Evolutionary conservation across 805 yeast genomes (phyloP).

Genomic region (Candida pseudoglaebosa): DNA sequence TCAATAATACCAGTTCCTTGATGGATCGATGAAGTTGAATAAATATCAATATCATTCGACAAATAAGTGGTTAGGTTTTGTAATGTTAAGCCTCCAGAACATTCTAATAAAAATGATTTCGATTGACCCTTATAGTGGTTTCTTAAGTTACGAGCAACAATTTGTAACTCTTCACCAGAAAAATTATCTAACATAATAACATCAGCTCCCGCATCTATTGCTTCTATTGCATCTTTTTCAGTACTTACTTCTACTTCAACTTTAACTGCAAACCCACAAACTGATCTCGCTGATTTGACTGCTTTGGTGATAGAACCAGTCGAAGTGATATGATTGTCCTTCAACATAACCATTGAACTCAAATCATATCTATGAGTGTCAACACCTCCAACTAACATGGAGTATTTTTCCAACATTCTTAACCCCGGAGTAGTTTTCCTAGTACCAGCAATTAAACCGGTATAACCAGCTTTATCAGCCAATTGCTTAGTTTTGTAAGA

Average conservation of each 20-base stretch:
- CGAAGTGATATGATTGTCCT: conserved; percentile 90
- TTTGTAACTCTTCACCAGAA: conserved; percentile 56
- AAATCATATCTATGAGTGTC: conserved; percentile 91
- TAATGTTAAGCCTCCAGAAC: conserved; percentile 85
- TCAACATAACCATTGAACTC: conserved; percentile 92
- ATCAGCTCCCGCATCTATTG: conserved; percentile 93
- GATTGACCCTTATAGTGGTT: conserved; percentile 44
- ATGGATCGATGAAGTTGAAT: conserved; percentile 86
- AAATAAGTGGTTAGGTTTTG: conserved; percentile 62
- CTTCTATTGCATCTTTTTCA: conserved; percentile 85
- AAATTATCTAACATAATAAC: conserved; percentile 94
- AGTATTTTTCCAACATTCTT: conserved; percentile 81
- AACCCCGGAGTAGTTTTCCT: conserved; percentile 97
- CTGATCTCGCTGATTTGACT: conserved; percentile 68
- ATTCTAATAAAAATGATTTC: conserved; percentile 67
- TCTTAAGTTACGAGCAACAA: conserved; percentile 64
- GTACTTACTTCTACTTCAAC: conserved; percentile 90
- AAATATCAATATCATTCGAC: conserved; percentile 79
- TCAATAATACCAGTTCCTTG: conserved; percentile 87
- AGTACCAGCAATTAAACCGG: conserved; percentile 90
- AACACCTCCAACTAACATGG: conserved; percentile 93
- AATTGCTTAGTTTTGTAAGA: conserved; percentile 51
- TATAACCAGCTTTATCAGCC: conserved; percentile 67
- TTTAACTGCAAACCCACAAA: conserved; percentile 84
- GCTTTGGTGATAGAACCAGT: conserved; percentile 90